Percentiles rank a stretch among this genome's conserved stretches.
Conservation (phyloP, 2,329 filamentous ascomycete genomes). For the Aureobasidium leucospermi region DNA sequence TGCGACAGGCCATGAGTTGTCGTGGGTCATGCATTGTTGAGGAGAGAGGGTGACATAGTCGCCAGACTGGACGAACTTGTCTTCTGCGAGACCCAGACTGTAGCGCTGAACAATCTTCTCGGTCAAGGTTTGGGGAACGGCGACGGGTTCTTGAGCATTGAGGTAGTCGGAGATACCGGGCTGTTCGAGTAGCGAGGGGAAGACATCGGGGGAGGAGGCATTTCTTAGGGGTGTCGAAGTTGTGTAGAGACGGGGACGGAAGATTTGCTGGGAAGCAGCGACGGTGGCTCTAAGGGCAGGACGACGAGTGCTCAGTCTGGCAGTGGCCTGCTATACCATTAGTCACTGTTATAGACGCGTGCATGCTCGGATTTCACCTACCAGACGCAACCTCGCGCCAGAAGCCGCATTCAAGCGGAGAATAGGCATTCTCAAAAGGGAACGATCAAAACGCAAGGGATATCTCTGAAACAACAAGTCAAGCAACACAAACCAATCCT, state of each 20-base stretch:
- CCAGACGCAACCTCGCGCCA: conserved; percentile 8
- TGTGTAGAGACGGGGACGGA: conserved; percentile 14
- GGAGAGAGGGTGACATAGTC: conserved; percentile 77
- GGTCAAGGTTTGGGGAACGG: conserved; percentile 67
- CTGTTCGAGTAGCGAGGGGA: conserved; percentile 57
- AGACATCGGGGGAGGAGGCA: conserved; percentile 44
- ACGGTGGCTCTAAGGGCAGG: conserved; percentile 5
- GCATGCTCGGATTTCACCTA: not conserved
- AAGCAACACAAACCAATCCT: not conserved
- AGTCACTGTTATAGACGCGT: not conserved
- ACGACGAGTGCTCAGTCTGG: conserved; percentile 11
- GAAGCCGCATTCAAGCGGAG: conserved; percentile 9
- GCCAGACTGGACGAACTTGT: conserved; percentile 68
- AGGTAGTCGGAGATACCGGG: conserved; percentile 62
- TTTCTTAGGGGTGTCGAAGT: conserved; percentile 17
- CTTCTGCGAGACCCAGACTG: conserved; percentile 64
- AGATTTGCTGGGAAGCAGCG: not conserved
- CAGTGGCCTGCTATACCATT: conserved; percentile 4
- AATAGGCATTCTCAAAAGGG: not conserved
- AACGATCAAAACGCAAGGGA: not conserved
- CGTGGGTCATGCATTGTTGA: conserved; percentile 75
- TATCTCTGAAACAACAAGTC: not conserved
- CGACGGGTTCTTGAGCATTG: conserved; percentile 40
- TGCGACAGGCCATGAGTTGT: conserved; percentile 71
- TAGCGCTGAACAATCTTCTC: conserved; percentile 89